Percentiles rank a stretch among this genome's conserved stretches.
Evolutionary conservation across 345 rosid species (phyloP).

Genomic region (Mangifera indica): DNA sequence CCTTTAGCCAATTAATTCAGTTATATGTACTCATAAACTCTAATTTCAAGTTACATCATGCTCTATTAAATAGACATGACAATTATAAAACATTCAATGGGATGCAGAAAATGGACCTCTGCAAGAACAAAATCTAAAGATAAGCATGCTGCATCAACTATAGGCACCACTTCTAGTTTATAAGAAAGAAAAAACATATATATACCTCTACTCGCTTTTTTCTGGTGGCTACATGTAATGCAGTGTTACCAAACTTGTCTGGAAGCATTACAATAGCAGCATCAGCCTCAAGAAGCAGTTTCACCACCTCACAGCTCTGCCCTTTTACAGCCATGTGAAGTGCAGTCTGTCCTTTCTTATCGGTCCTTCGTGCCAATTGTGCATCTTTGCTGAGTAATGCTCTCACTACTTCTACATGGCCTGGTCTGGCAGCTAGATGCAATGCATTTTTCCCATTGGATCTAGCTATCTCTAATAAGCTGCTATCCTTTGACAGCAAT

Average conservation of each 20-base stretch:
- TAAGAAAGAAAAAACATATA: constrained; percentile 1
- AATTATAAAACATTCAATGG: neutral
- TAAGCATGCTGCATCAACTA: neutral
- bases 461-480: constrained; percentile 68
- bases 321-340: constrained; percentile 98
- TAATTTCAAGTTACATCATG: neutral
- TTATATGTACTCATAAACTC: neutral
- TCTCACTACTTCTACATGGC: constrained; percentile 70
- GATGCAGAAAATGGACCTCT: neutral
- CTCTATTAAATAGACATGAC: neutral
- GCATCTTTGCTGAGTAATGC: constrained; percentile 78
- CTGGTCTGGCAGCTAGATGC: constrained; percentile 90
- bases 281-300: constrained; percentile 84
- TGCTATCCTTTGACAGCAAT: constrained; percentile 70
- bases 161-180: neutral
- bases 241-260: constrained; percentile 87
- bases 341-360: constrained; percentile 94
- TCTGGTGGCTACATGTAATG: constrained; percentile 92
- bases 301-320: constrained; percentile 83
- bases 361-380: constrained; percentile 84
- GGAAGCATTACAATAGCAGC: constrained; percentile 95
- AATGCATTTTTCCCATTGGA: constrained; percentile 88
- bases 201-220: constrained; percentile 84
- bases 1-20: neutral
- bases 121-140: neutral